These are phyloP conservation scores for Cutaneotrichosporon curvatum DNA, from an alignment of 1,284 basidiomycete species.

Conservation along the genomic window DNA sequence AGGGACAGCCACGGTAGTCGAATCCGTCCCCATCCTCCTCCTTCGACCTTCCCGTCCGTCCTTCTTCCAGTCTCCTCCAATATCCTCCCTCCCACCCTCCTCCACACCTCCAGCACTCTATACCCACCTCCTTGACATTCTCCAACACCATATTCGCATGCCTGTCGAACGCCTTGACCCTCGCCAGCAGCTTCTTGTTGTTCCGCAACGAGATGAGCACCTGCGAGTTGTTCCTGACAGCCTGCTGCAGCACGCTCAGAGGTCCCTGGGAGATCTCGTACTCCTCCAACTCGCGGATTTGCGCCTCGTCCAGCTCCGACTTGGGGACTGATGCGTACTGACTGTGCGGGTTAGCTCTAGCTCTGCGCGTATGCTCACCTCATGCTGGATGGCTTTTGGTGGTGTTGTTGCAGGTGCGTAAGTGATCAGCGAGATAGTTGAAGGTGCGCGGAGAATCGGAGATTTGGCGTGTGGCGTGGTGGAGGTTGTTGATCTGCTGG, in stretches of 20 bases:
- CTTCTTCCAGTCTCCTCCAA: too few relatives aligned
- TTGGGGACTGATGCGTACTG: constrained; percentile 96
- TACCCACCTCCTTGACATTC: constrained; percentile 83
- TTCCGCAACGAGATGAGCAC: constrained; percentile 95
- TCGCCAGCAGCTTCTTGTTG: constrained; percentile 95
- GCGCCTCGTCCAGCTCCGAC: constrained; percentile 94
- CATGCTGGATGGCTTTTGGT: background rate
- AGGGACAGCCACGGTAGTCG: too few relatives aligned
- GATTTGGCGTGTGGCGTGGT: background rate
- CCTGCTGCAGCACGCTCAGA: constrained; percentile 94
- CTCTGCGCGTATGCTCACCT: background rate
- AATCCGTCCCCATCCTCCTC: too few relatives aligned
- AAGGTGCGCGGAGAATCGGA: background rate
- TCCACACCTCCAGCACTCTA: background rate
- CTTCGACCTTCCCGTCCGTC: too few relatives aligned
- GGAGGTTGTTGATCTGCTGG: too few relatives aligned
- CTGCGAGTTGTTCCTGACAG: constrained; percentile 95
- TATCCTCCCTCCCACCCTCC: too few relatives aligned
- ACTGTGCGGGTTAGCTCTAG: constrained; percentile 49
- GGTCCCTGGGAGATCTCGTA: constrained; percentile 96
- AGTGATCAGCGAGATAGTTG: constrained; percentile 1
- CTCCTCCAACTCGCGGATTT: constrained; percentile 90
- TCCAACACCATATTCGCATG: constrained; percentile 99
- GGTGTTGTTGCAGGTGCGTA: background rate
- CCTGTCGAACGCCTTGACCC: constrained; percentile 98